Conservation (phyloP, 192 early-diverging fungal species). For the Jimgerdemannia lactiflua region DNA sequence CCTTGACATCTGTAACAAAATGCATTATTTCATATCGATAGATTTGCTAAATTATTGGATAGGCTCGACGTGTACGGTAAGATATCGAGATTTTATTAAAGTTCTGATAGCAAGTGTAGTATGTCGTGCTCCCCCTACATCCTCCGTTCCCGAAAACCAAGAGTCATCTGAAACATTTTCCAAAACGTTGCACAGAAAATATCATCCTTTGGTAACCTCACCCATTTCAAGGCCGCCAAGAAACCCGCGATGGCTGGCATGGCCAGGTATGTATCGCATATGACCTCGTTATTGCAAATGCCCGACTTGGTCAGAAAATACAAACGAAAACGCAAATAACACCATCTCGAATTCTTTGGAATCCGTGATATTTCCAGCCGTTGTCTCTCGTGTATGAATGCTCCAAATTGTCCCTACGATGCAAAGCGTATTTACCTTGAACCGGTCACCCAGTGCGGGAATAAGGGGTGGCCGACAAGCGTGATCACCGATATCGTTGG, state of each 20-base stretch:
- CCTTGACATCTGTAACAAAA: too few species aligned
- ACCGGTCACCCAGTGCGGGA: slow-evolving; percentile 23
- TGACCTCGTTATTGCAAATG: too few species aligned
- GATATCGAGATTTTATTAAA: not conserved
- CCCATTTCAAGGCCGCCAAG: slow-evolving; percentile 49
- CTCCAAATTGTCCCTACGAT: slow-evolving; percentile 58
- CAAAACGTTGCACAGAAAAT: too few species aligned
- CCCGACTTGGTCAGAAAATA: not conserved
- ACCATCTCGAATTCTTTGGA: too few species aligned
- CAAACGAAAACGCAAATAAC: too few species aligned
- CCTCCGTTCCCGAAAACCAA: too few species aligned
- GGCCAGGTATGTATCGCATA: slow-evolving; percentile 28
- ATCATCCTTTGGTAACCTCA: slow-evolving; percentile 54
- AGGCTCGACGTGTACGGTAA: not conserved
- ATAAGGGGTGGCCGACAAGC: too few species aligned
- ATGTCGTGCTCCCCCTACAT: too few species aligned
- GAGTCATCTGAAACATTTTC: too few species aligned
- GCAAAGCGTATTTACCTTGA: slow-evolving; percentile 55
- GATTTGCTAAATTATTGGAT: not conserved
- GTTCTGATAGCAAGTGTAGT: too few species aligned
- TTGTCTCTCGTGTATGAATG: slow-evolving; percentile 53
- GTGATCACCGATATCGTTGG: too few species aligned
- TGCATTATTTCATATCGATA: not conserved
- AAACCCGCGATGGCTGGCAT: slow-evolving; percentile 57
- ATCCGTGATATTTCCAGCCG: too few species aligned